phyloP scores from a whole-genome alignment of 306 rosid genomes.

The Sphenostylis stenocarpa region DNA sequence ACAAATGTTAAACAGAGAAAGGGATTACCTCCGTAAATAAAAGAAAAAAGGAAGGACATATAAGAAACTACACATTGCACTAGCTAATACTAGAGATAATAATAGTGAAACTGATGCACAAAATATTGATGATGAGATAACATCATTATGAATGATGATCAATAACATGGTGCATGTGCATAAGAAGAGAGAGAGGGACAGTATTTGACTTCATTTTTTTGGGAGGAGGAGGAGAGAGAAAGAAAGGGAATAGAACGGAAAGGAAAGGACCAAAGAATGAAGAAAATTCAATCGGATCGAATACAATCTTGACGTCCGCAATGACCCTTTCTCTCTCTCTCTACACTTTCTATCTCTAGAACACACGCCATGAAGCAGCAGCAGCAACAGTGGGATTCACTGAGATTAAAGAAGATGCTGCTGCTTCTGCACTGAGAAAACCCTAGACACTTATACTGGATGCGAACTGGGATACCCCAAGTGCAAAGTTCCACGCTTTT shows the following conservation, averaged over 20 bases:
- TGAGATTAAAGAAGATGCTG: slow-evolving; percentile 20
- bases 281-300: slow-evolving; percentile 82
- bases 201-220: slow-evolving; percentile 71
- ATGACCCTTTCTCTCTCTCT: slow-evolving; percentile 41
- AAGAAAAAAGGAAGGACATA: background rate
- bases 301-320: slow-evolving; percentile 97
- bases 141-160: slow-evolving; percentile 16
- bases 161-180: slow-evolving; percentile 34
- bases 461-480: slow-evolving; percentile 6
- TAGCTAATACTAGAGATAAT: background rate
- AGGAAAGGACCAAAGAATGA: slow-evolving; percentile 48
- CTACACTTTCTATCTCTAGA: slow-evolving; percentile 43
- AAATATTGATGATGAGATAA: background rate
- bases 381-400: slow-evolving; percentile 27
- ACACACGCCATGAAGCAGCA: slow-evolving; percentile 32
- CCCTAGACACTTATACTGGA: slow-evolving; percentile 44
- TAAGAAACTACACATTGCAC: background rate
- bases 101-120: background rate
- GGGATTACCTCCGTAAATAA: background rate
- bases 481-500: slow-evolving; percentile 35
- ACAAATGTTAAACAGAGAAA: background rate
- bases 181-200: slow-evolving; percentile 37
- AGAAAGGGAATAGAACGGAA: slow-evolving; percentile 32
- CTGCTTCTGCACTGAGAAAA: slow-evolving; percentile 33
- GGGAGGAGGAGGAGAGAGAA: slow-evolving; percentile 6